Base-by-base conservation (phyloP, 352 stramenopile species). In the Globisporangium yorkense region DNA sequence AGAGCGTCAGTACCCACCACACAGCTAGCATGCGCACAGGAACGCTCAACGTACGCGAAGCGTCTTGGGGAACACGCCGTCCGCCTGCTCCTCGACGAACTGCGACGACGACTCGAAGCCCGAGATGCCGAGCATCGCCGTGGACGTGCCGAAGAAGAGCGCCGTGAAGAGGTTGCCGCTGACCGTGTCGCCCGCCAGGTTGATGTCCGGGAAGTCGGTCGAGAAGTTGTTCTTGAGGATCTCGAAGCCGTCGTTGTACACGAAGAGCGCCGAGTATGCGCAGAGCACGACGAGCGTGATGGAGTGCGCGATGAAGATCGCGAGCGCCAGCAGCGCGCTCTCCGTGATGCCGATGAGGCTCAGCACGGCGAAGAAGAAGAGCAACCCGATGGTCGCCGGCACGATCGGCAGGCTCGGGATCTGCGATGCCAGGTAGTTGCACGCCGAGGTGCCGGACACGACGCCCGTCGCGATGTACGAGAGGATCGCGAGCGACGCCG, bases 401-500 rank as follows among this genome's bases (percentile, higher is more conserved):
- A 95, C 84, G 54, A 95, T 88, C 18, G 84, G 72, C 53, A 95
- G 63, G 40, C 71, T 74, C 18, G 80, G 81, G 44, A 93, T 67
- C 54, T 92, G 83, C 20, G 83, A 90, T 44, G 78, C 77, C 60
- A 95, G 67, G 75, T 95, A 95, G 64, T 92, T 93, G 63, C 81
- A 93, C 12, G 84, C 86, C 39, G 86, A 96, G 31, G 84, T 93
- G 53, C 84, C 86, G 10, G 86, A 96, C 18, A 96, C 86, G 54
- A 96, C 86, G 24, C 89, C 93, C 20, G 94, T 98, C n/a, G 94
- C 93, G 64, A 98, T 97, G 79, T 98, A 98, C 40, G 89, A 97
- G 57, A 98, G 88, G 62, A 98, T 96, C 27, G 89, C 90, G 51
- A 98, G 89, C 21, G 88, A 95, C 31, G 94, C 94, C 12, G 94